Base-by-base conservation (phyloP, 2,329 filamentous ascomycete genomes). In the Elsinoe necatrix region DNA sequence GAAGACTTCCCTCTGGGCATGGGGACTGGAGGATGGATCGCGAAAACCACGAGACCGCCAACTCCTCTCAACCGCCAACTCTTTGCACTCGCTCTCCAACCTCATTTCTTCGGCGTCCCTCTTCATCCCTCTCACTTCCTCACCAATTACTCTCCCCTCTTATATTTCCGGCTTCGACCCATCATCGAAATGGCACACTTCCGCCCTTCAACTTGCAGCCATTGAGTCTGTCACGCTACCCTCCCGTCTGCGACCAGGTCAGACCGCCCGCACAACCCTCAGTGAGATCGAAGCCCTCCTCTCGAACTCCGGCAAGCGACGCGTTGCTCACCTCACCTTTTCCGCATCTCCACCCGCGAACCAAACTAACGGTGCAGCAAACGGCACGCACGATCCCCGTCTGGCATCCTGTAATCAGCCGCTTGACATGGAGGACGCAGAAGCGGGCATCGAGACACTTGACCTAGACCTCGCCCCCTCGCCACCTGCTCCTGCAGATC, bases 1-100 rank as follows among this genome's bases (percentile, higher is more conserved):
- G 27, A 97, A 96, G 73, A 81, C 84, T 31, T 83, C 83, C 52
- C 81, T 96, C 29, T 95, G 89, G 87, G 80, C 90, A 11, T 97
- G 91, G 85, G 91, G 86, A 0, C 69, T 90, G 20, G 86, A 95
- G 68, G 83, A 85, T 57, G 74, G 77, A 39, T 52, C 43, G 16
- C 61, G 64, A 42, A 60, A 58, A 47, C 18, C 59, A 20, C 61
- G 54, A 58, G 80, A 85, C 61, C 82, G 82, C 62, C 79, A 83
- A 58, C 68, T 84, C 34, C 73, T 85, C 41, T 81, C 84, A 57
- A 76, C 88, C 18, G 79, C 82, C 48, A 95, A 95, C 69, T 80
- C 82, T 42, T 87, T 90, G 5, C 82, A 83, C 62, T 84, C 87
- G 4, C 70, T 95, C 12, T 79, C 80, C 25, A 79, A 84, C 50